Conservation (phyloP, 2,329 filamentous ascomycete genomes). For the Westerdykella aurantiaca region DNA sequence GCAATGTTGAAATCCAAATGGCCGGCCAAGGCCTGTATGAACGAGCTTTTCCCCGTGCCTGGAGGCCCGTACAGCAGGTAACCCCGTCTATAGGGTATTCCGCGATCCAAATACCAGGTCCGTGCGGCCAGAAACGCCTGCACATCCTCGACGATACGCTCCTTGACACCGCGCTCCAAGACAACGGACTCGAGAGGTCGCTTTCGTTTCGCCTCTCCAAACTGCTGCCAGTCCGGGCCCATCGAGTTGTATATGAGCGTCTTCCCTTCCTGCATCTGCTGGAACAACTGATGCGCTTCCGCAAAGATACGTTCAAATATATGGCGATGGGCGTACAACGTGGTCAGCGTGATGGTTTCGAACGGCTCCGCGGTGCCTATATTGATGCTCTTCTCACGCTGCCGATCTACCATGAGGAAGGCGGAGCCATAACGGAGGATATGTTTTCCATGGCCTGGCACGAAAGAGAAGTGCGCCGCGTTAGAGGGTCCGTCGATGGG, state of each 20-base stretch:
- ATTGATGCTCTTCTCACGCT: constrained; percentile 79
- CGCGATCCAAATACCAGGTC: constrained; percentile 89
- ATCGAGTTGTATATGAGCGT: constrained; percentile 85
- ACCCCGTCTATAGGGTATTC: constrained; percentile 84
- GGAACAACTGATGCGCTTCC: constrained; percentile 77
- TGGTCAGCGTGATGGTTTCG: constrained; percentile 88
- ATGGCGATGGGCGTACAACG: constrained; percentile 80
- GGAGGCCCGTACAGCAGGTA: constrained; percentile 87
- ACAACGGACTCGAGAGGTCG: constrained; percentile 84
- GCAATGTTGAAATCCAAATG: constrained; percentile 88
- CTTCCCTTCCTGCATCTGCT: constrained; percentile 79
- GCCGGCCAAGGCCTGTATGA: constrained; percentile 93
- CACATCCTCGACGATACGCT: constrained; percentile 73
- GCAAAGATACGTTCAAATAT: constrained; percentile 86
- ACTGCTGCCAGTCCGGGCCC: constrained; percentile 75
- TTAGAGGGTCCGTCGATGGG: constrained; percentile 62
- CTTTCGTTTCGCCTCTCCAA: constrained; percentile 81
- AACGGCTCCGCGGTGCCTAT: constrained; percentile 81
- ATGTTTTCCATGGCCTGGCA: constrained; percentile 86
- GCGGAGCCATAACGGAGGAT: constrained; percentile 80
- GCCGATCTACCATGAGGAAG: constrained; percentile 79
- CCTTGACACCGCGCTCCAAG: constrained; percentile 75
- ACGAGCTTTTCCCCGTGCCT: constrained; percentile 89
- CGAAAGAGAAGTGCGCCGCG: constrained; percentile 76
- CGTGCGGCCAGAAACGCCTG: constrained; percentile 72